Evolutionary conservation across 2,329 filamentous ascomycete species (phyloP).

Genomic region (Scedosporium aurantiacum): DNA sequence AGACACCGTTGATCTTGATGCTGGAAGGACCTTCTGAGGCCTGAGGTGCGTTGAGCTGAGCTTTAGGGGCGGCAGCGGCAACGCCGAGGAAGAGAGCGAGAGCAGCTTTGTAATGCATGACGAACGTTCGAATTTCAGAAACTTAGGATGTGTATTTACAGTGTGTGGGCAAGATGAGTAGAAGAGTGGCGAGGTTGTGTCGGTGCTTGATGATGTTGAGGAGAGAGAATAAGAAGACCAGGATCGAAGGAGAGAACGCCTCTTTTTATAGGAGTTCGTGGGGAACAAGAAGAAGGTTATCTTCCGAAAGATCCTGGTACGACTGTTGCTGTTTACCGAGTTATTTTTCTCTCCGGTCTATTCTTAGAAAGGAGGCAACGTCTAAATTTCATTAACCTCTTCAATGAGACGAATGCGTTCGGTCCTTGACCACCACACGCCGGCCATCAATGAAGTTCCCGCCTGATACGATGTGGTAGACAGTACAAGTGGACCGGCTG

Average conservation of each 20-base stretch:
- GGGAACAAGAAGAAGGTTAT: neutral
- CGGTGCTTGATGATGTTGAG: neutral
- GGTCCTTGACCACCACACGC: neutral
- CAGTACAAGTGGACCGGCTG: neutral
- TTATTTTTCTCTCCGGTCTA: neutral
- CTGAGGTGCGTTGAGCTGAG: slow-evolving; percentile 33
- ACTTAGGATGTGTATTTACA: neutral
- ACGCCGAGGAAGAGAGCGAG: slow-evolving; percentile 8
- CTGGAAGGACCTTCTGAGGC: slow-evolving; percentile 29
- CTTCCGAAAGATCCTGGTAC: neutral
- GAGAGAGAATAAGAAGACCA: neutral
- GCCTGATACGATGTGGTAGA: neutral
- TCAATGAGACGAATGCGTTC: neutral
- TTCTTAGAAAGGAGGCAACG: neutral
- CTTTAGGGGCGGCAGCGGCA: slow-evolving; percentile 17
- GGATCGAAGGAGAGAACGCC: neutral
- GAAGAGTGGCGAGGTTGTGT: neutral
- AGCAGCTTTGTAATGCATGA: neutral
- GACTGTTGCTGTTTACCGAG: neutral
- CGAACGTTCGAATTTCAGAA: neutral
- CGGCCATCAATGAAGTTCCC: neutral
- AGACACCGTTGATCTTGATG: slow-evolving; percentile 16
- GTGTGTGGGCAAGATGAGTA: neutral
- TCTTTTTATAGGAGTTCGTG: neutral
- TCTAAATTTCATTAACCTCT: neutral